phyloP scores from a whole-genome alignment of 176 grass and related monocot species.

The Rhynchospora breviuscula region DNA sequence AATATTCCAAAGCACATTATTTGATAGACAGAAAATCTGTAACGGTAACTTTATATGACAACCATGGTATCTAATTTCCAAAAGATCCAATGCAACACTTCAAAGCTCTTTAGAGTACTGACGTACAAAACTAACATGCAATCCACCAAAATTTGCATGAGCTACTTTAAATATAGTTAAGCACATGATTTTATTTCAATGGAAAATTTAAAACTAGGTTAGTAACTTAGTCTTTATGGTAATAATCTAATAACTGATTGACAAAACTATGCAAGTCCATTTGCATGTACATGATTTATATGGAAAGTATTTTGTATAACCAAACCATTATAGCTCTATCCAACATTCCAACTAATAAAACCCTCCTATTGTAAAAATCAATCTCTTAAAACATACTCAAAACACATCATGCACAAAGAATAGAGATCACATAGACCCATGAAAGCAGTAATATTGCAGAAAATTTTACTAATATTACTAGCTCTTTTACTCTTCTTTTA shows the following conservation, averaged over 20 bases:
- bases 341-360: neutral
- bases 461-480: conserved; percentile 19
- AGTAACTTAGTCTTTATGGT: neutral
- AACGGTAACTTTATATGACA: neutral
- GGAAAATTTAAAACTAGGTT: neutral
- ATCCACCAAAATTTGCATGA: neutral
- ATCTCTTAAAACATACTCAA: conserved; percentile 19
- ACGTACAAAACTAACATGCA: neutral
- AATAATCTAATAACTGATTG: neutral
- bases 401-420: conserved; percentile 9
- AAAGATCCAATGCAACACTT: neutral
- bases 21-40: too few relatives aligned
- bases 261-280: neutral
- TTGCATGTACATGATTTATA: neutral
- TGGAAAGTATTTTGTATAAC: neutral
- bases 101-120: neutral
- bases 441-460: conserved; percentile 20
- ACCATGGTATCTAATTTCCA: neutral
- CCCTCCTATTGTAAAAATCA: neutral
- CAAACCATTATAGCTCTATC: neutral
- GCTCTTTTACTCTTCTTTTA: conserved; percentile 22
- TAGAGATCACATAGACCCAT: conserved; percentile 15
- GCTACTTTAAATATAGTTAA: neutral
- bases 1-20: too few relatives aligned
- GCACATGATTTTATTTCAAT: neutral